These are phyloP conservation scores for Ganoderma resinaceum DNA, from an alignment of 1,284 basidiomycete species.

Conservation along the genomic window DNA sequence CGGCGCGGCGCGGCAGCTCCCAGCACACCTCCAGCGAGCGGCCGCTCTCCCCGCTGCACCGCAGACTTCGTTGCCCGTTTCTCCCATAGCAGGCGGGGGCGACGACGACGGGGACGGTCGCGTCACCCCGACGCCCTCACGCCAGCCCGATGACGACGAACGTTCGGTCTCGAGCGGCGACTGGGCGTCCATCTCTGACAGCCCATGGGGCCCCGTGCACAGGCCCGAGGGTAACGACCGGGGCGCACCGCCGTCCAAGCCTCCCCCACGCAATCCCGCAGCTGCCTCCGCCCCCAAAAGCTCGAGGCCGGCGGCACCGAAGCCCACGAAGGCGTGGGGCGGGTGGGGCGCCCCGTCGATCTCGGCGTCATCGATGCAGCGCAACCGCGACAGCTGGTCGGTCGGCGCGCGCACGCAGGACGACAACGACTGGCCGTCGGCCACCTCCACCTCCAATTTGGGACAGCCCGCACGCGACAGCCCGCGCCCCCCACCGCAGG, in stretches of 20 bases:
- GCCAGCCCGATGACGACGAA: slow-evolving; percentile 9
- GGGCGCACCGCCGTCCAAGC: neutral
- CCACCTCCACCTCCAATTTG: neutral
- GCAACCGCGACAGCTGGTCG: slow-evolving; percentile 30
- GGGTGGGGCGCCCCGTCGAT: slow-evolving; percentile 27
- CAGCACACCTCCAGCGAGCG: slow-evolving; percentile 17
- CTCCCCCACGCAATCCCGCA: slow-evolving; percentile 3
- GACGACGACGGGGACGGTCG: neutral
- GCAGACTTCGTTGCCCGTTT: neutral
- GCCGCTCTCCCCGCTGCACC: slow-evolving; percentile 11
- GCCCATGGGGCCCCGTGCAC: slow-evolving; percentile 7
- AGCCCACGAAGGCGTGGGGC: slow-evolving; percentile 8
- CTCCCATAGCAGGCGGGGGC: neutral
- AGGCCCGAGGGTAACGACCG: neutral
- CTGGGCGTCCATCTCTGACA: slow-evolving; percentile 17
- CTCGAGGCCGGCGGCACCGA: neutral
- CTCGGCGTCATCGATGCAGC: slow-evolving; percentile 19
- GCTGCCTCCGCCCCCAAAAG: neutral
- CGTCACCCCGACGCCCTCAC: slow-evolving; percentile 9
- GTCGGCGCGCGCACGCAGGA: slow-evolving; percentile 13
- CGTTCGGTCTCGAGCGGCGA: slow-evolving; percentile 16
- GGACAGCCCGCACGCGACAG: neutral
- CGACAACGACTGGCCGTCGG: neutral
- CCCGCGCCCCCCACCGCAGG: neutral
- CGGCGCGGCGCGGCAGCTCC: slow-evolving; percentile 14